Percentiles rank a stretch among this genome's conserved stretches.
Evolutionary conservation across 257 asterid species (phyloP).

Genomic region (Solanum etuberosum): DNA sequence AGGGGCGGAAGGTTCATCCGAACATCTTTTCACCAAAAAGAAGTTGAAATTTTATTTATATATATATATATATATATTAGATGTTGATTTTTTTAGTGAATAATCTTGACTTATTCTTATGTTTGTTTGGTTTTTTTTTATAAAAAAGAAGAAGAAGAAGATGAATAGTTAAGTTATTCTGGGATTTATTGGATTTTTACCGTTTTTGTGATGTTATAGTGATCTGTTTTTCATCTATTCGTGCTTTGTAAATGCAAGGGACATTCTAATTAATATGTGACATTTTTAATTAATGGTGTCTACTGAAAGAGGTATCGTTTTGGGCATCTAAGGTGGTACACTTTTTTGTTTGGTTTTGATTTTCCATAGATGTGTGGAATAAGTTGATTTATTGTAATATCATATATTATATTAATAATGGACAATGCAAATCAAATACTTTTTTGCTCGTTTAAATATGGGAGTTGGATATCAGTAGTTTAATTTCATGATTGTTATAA

Average conservation of each 20-base stretch:
- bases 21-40: not conserved
- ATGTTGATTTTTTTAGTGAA: not conserved
- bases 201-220: not conserved
- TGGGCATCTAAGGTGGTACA: not conserved
- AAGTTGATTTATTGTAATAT: not conserved
- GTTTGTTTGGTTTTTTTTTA: not conserved
- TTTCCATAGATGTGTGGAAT: not conserved
- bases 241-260: not conserved
- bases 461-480: not conserved
- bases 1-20: not conserved
- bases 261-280: not conserved
- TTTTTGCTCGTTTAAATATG: too few relatives aligned
- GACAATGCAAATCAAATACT: not conserved
- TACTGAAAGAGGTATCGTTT: not conserved
- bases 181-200: not conserved
- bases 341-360: not conserved
- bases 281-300: not conserved
- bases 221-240: not conserved
- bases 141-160: fast-evolving
- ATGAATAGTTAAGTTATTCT: not conserved
- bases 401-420: too few relatives aligned
- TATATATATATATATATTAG: not conserved
- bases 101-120: not conserved
- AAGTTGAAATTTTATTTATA: not conserved
- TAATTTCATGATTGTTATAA: too few relatives aligned